Base-by-base conservation (phyloP, 169 alveolate genomes). In the Plasmodium sp. region DNA sequence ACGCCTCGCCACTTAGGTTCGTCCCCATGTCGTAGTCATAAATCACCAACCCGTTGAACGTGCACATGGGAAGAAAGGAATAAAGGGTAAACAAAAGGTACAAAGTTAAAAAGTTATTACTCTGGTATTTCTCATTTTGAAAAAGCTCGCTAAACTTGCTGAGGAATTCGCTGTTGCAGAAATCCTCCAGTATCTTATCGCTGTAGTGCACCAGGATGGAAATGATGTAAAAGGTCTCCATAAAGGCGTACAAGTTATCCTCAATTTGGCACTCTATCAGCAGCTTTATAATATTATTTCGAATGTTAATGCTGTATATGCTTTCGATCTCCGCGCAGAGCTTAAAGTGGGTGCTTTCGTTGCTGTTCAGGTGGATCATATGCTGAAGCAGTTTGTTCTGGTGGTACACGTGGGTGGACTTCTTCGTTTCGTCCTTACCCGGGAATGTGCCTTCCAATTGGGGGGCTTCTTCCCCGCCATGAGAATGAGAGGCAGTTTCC, bases 261-360 rank as follows among this genome's bases (percentile, higher is more conserved):
- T 92, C 95, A n/a, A 92, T 79, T 82, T 92, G 84, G 58, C 92
- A 92, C 72, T 92, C 95, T 31, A 54, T 74, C 41, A 92, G 83
- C 72, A 92, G 73, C 45, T 92, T 92, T 33, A 92, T 72, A n/a
- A 92, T 92, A 82, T 92, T 92, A 48, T 92, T 54, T 33, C 92
- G 34, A 81, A 92, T 81, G 62, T 92, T 92, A 18, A 73, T 83
- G 84, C 75, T 92, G 36, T 92, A 92, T 22, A 92, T 56, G 62
- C 95, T 92, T 82, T 92, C 95, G 18, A 92, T 82, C 83, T 92
- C 95, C 16, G 92, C 22, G 56, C 95, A 71, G 67, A 92, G 77
- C 33, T 82, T 92, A 3, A 72, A 48, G 56, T 92, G 75, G 39
- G 84, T 92, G 45, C 33, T 83, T 58, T 92, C 95, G 83, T 82